Conservation (phyloP, 768 basidiomycete species). For the Boletus rex-veris region DNA sequence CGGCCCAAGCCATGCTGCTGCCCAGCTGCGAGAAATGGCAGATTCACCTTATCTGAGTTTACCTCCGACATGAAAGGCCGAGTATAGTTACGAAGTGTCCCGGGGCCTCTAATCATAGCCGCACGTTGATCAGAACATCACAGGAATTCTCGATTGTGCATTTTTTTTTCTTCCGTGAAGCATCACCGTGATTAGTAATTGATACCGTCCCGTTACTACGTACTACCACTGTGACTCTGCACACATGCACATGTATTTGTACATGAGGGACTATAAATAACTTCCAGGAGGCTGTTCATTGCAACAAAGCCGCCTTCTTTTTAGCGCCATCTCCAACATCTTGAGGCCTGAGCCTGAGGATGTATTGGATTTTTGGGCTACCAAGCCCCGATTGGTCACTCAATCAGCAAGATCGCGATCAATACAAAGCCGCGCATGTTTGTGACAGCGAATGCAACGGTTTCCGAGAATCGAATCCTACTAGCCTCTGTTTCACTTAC, state of each 20-base stretch:
- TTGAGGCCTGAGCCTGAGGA: too few relatives aligned
- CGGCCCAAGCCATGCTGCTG: neutral
- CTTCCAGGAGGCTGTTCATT: conserved; percentile 11
- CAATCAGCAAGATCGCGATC: too few relatives aligned
- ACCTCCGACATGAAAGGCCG: conserved; percentile 10
- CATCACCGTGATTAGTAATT: conserved; percentile 33
- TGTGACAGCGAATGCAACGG: too few relatives aligned
- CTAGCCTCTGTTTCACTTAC: too few relatives aligned
- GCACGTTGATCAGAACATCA: conserved; percentile 20
- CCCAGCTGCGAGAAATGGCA: neutral
- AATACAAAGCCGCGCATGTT: too few relatives aligned
- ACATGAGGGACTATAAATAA: conserved; percentile 34
- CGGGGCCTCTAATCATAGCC: conserved; percentile 13
- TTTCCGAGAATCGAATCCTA: too few relatives aligned
- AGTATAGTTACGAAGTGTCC: conserved; percentile 18
- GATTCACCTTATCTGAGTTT: conserved; percentile 20
- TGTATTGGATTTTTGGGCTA: too few relatives aligned
- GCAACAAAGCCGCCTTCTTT: too few relatives aligned
- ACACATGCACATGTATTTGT: conserved; percentile 22
- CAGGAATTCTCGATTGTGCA: conserved; percentile 15
- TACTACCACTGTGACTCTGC: conserved; percentile 32
- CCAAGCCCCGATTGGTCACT: too few relatives aligned
- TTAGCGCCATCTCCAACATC: too few relatives aligned
- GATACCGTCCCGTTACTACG: conserved; percentile 26
- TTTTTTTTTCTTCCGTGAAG: conserved; percentile 23